Evolutionary conservation across 768 basidiomycete genomes (phyloP).

Genomic region (Leucocoprinus leucothites): DNA sequence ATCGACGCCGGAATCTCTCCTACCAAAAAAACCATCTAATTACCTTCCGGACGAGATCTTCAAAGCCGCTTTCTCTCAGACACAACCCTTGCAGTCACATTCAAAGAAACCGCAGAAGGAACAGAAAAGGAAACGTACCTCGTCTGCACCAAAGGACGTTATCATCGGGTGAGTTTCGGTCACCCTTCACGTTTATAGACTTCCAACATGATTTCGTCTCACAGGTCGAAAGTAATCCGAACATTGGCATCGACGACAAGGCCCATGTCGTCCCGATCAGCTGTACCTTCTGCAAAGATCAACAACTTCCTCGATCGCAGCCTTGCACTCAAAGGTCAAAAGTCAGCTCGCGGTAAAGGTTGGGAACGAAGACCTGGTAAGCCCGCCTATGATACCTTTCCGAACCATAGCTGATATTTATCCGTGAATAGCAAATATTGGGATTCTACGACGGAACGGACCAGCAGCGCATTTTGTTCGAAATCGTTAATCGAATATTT

Average conservation of each 20-base stretch:
- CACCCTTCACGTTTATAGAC: neutral
- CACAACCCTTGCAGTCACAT: slow-evolving; percentile 24
- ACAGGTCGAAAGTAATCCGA: slow-evolving; percentile 53
- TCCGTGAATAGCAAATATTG: slow-evolving; percentile 44
- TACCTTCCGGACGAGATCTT: slow-evolving; percentile 71
- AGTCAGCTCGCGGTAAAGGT: slow-evolving; percentile 33
- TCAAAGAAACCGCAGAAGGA: slow-evolving; percentile 18
- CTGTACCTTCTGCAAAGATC: slow-evolving; percentile 46
- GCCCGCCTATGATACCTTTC: slow-evolving; percentile 11
- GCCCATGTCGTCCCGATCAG: slow-evolving; percentile 28
- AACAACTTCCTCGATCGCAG: slow-evolving; percentile 50
- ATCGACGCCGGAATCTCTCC: neutral
- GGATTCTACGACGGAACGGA: slow-evolving; percentile 49
- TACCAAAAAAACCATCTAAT: slow-evolving; percentile 18
- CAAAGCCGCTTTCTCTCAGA: slow-evolving; percentile 41
- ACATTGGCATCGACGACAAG: slow-evolving; percentile 30
- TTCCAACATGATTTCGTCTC: slow-evolving; percentile 3
- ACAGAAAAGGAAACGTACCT: slow-evolving; percentile 25
- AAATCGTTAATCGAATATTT: no score
- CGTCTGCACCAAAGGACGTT: slow-evolving; percentile 41
- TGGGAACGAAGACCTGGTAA: slow-evolving; percentile 64
- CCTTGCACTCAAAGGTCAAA: slow-evolving; percentile 42
- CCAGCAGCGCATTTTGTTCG: slow-evolving; percentile 54
- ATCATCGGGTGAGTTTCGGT: slow-evolving; percentile 48
- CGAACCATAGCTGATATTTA: neutral